Percentiles rank a stretch among this genome's conserved stretches.
phyloP scores from a whole-genome alignment of 2,329 filamentous ascomycete genomes.

The Akanthomyces uredinophilus region DNA sequence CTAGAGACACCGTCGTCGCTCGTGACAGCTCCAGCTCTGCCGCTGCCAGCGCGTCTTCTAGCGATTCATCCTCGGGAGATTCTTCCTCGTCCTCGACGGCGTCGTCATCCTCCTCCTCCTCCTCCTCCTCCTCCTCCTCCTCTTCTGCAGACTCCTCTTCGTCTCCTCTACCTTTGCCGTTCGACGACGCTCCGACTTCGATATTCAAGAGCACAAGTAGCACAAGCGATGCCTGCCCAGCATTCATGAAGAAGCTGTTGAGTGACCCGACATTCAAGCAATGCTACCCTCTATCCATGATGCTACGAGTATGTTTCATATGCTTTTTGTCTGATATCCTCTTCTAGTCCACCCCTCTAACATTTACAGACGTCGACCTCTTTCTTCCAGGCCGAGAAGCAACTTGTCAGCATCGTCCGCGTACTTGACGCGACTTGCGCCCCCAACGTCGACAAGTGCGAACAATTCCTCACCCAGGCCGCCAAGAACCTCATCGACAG shows the following conservation, averaged over 20 bases:
- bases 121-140: slow-evolving; percentile 25
- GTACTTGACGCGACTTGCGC: slow-evolving; percentile 75
- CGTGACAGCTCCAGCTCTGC: neutral
- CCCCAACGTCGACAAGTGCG: slow-evolving; percentile 62
- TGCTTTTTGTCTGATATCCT: neutral
- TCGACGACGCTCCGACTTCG: slow-evolving; percentile 59
- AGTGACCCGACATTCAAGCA: slow-evolving; percentile 59
- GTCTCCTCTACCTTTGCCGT: slow-evolving; percentile 55
- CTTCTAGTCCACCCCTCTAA: neutral
- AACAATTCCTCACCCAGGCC: slow-evolving; percentile 55
- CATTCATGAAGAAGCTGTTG: slow-evolving; percentile 65
- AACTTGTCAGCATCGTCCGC: slow-evolving; percentile 65
- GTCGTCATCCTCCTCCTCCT: slow-evolving; percentile 6
- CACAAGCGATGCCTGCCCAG: slow-evolving; percentile 47
- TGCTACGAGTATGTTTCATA: slow-evolving; percentile 61
- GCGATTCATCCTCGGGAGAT: neutral
- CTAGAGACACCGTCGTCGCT: neutral
- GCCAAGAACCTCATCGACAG: slow-evolving; percentile 59
- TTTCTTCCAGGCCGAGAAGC: slow-evolving; percentile 76
- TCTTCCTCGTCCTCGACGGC: slow-evolving; percentile 13
- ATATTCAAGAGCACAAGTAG: slow-evolving; percentile 54
- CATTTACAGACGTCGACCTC: slow-evolving; percentile 64
- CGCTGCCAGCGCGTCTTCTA: neutral
- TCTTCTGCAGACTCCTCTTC: slow-evolving; percentile 19
- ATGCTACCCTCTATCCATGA: slow-evolving; percentile 79